Conservation (phyloP, 345 rosid genomes). For the Corchorus capsularis region DNA sequence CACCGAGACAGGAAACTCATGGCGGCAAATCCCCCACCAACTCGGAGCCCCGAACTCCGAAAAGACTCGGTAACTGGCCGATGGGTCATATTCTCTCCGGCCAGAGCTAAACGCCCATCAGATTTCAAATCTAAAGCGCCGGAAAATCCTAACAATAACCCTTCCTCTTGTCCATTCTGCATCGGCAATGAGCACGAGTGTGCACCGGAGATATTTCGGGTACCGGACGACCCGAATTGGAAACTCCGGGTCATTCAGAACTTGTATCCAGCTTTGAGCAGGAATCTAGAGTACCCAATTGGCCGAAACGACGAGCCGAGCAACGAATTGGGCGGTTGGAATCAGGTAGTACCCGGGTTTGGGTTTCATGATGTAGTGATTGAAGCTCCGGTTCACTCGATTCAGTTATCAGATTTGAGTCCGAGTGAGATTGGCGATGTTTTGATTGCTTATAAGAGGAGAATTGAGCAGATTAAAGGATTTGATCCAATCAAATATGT, state of each 20-base stretch:
- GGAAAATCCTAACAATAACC: constrained; percentile 25
- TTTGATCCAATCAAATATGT: constrained; percentile 63
- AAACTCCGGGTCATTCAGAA: constrained; percentile 85
- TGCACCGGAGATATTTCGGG: constrained; percentile 86
- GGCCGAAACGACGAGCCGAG: constrained; percentile 5
- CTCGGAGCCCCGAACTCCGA: constrained; percentile 62
- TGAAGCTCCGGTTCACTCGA: constrained; percentile 75
- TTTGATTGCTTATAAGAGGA: constrained; percentile 61
- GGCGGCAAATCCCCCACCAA: constrained; percentile 5
- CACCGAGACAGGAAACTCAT: background rate
- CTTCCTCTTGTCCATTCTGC: constrained; percentile 72
- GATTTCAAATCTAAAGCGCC: constrained; percentile 82
- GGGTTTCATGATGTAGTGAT: constrained; percentile 93
- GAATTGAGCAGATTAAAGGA: constrained; percentile 63
- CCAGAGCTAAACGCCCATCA: constrained; percentile 71
- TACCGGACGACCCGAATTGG: constrained; percentile 57
- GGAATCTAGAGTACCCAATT: constrained; percentile 40
- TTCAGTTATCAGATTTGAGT: constrained; percentile 55
- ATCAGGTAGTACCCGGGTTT: constrained; percentile 45
- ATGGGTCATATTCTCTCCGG: constrained; percentile 82
- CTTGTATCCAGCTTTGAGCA: constrained; percentile 76
- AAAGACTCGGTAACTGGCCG: constrained; percentile 60
- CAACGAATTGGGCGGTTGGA: constrained; percentile 18
- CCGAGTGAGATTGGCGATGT: constrained; percentile 64
- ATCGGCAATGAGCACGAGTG: constrained; percentile 78